Conservation (phyloP, 2,329 filamentous ascomycete genomes). For the Cladosporium velox region DNA sequence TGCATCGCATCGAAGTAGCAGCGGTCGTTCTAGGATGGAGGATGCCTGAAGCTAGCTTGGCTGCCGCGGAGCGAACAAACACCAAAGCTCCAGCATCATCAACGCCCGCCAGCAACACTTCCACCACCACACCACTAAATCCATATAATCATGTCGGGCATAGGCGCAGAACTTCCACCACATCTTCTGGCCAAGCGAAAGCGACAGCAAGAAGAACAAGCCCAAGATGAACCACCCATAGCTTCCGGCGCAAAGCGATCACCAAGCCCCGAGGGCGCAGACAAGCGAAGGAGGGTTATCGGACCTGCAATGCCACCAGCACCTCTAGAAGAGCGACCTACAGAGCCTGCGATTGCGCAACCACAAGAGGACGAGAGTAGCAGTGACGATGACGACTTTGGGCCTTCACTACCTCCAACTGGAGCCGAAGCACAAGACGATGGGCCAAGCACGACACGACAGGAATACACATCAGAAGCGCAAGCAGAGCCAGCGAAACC, state of each 20-base stretch:
- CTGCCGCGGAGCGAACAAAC: background rate
- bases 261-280: constrained; percentile 44
- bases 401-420: constrained; percentile 45
- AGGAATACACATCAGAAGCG: constrained; percentile 2
- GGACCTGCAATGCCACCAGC: constrained; percentile 60
- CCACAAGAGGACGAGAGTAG: constrained; percentile 34
- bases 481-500: constrained; percentile 36
- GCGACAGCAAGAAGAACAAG: constrained; percentile 48
- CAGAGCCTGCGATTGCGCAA: constrained; percentile 35
- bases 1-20: background rate
- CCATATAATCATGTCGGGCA: constrained; percentile 59
- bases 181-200: constrained; percentile 59
- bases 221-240: constrained; percentile 39
- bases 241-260: constrained; percentile 41
- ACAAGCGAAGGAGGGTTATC: constrained; percentile 55
- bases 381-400: constrained; percentile 47
- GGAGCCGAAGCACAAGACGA: constrained; percentile 3
- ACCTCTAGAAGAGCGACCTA: constrained; percentile 49
- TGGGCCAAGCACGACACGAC: background rate
- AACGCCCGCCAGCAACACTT: background rate
- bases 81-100: constrained; percentile 9
- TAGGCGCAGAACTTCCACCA: constrained; percentile 70
- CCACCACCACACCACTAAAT: background rate
- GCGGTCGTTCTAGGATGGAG: background rate
- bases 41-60: background rate